Evolutionary conservation across 2,329 filamentous ascomycete genomes (phyloP).

Genomic region (Ilyonectria sp.): DNA sequence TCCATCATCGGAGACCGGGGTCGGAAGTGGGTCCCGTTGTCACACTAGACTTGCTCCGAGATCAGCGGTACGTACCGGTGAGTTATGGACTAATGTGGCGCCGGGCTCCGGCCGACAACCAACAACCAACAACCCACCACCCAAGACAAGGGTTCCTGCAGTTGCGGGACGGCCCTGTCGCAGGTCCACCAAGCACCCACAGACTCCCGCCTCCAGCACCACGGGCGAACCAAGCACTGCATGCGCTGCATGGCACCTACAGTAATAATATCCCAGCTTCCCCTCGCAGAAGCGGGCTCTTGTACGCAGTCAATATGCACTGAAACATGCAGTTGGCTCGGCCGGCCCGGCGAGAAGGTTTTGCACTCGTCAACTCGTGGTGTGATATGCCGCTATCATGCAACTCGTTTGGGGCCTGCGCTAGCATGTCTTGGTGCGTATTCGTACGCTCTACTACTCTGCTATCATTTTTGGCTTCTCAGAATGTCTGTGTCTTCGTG

Average conservation of each 20-base stretch:
- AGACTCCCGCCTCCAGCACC: constrained; percentile 7
- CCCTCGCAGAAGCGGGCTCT: constrained; percentile 4
- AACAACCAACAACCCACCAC: too few relatives aligned
- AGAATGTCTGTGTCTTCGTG: neutral
- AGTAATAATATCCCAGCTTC: constrained; percentile 4
- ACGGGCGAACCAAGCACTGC: constrained; percentile 4
- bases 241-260: constrained; percentile 11
- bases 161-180: neutral
- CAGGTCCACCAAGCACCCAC: constrained; percentile 1
- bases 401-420: neutral
- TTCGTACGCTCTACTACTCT: constrained; percentile 1
- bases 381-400: constrained; percentile 3
- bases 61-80: neutral
- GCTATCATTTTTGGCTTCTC: neutral
- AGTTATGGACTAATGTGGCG: constrained; percentile 13
- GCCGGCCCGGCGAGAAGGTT: constrained; percentile 2
- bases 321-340: constrained; percentile 14
- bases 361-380: constrained; percentile 6
- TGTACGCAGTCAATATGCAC: neutral
- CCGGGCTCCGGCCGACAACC: constrained; percentile 11
- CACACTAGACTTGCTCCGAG: neutral
- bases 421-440: constrained; percentile 6
- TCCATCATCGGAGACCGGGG: constrained; percentile 39
- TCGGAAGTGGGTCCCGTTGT: constrained; percentile 38
- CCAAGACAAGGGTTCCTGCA: neutral